Percentiles rank a stretch among this genome's conserved stretches.
Conservation (phyloP, 2,329 filamentous ascomycete species). For the Zasmidium angulare region DNA sequence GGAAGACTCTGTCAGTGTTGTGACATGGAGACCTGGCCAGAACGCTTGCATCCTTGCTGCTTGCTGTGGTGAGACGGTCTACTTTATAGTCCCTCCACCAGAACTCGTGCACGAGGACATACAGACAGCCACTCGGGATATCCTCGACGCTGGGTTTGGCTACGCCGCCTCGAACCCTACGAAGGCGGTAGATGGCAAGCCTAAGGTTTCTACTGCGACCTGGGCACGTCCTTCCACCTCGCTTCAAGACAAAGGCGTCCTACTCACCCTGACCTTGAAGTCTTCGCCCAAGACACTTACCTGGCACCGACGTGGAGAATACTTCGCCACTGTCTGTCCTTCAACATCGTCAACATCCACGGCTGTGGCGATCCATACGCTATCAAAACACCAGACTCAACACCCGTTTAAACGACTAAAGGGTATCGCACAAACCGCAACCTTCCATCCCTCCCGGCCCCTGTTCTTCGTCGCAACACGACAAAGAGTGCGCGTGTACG, state of each 20-base stretch:
- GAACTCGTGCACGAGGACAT: constrained; percentile 40
- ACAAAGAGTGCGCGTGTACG: constrained; percentile 88
- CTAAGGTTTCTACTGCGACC: constrained; percentile 73
- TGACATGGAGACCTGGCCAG: constrained; percentile 84
- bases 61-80: constrained; percentile 80
- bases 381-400: constrained; percentile 93
- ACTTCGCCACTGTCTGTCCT: constrained; percentile 88
- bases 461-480: constrained; percentile 96
- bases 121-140: constrained; percentile 70
- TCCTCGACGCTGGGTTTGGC: constrained; percentile 88
- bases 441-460: constrained; percentile 91
- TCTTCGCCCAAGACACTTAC: constrained; percentile 73
- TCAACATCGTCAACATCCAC: constrained; percentile 63
- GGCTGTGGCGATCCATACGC: constrained; percentile 89
- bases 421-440: constrained; percentile 80
- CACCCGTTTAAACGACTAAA: constrained; percentile 81
- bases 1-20: constrained; percentile 76
- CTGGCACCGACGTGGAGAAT: constrained; percentile 94
- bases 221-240: constrained; percentile 78
- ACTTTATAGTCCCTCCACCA: constrained; percentile 67
- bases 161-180: constrained; percentile 70
- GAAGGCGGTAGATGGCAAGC: constrained; percentile 49
- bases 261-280: constrained; percentile 74
- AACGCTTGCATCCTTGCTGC: constrained; percentile 81
- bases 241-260: constrained; percentile 74